phyloP scores from a whole-genome alignment of 1,139 yeast genomes.

The Candida tetrigidarum region DNA sequence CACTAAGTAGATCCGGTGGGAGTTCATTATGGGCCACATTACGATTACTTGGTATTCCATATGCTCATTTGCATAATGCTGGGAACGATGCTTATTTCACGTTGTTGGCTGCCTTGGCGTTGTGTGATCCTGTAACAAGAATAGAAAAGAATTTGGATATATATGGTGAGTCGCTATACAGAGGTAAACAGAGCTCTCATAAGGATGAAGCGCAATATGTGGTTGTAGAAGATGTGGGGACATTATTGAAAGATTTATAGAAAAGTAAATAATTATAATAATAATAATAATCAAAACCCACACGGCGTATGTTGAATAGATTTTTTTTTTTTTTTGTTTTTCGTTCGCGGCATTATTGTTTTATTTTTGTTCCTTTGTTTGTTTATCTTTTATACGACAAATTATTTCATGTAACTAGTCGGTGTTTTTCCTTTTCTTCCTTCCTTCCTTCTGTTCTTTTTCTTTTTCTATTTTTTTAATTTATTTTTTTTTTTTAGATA shows the following conservation, averaged over 20 bases:
- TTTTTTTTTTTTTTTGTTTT: neutral
- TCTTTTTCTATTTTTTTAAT: no score
- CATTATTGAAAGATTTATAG: slow-evolving; percentile 1
- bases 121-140: slow-evolving; percentile 54
- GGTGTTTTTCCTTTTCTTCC: no score
- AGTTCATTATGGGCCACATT: slow-evolving; percentile 58
- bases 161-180: slow-evolving; percentile 13
- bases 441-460: no score
- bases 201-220: slow-evolving; percentile 8
- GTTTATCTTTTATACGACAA: neutral
- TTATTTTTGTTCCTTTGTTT: neutral
- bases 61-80: slow-evolving; percentile 75
- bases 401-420: no score
- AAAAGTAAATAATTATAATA: no score
- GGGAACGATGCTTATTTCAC: slow-evolving; percentile 85
- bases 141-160: slow-evolving; percentile 21
- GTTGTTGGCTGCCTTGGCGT: slow-evolving; percentile 53
- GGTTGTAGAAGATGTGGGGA: slow-evolving; percentile 7
- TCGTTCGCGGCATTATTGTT: neutral
- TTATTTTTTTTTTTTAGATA: no score
- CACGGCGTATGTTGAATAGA: neutral
- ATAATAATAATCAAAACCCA: no score
- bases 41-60: slow-evolving; percentile 59
- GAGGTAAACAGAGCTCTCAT: slow-evolving; percentile 12
- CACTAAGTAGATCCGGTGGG: slow-evolving; percentile 44